Conservation (phyloP, 139 green algal genomes). For the Chlamydomonas asymmetrica region DNA sequence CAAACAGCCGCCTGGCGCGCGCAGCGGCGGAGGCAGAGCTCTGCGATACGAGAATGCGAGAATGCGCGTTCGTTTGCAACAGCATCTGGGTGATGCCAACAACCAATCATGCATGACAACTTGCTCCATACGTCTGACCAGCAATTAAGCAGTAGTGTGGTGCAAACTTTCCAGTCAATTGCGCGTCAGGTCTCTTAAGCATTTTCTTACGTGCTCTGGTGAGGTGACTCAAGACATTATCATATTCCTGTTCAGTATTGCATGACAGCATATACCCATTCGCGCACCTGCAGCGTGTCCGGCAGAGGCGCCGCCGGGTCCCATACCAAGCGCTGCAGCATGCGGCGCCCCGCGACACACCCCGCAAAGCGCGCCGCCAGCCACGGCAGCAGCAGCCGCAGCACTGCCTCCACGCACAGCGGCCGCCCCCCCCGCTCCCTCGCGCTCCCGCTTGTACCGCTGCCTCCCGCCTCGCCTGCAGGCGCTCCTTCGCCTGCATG, state of each 20-base stretch:
- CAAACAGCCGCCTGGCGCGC: constrained; percentile 67
- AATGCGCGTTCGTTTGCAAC: no score
- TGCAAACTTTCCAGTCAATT: no score
- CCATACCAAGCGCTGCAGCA: constrained; percentile 1
- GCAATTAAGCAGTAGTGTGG: no score
- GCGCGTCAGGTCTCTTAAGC: no score
- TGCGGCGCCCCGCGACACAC: background rate
- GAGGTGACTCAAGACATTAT: no score
- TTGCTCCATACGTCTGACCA: no score
- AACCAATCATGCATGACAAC: no score
- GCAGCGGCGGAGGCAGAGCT: background rate
- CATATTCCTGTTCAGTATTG: no score
- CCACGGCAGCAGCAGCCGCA: constrained; percentile 36
- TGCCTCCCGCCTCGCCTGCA: background rate
- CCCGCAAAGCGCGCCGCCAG: constrained; percentile 34
- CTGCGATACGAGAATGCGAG: background rate
- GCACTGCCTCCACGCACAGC: constrained; percentile 46
- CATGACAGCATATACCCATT: no score
- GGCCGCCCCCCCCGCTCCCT: background rate
- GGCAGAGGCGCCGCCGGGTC: background rate
- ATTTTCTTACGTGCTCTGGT: no score
- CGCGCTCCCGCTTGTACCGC: background rate
- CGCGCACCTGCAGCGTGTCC: no score
- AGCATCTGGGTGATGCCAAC: no score
- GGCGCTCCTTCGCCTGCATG: background rate